Evolutionary conservation across 2,329 filamentous ascomycete species (phyloP).

Genomic region (Byssoonygena ceratinophila): DNA sequence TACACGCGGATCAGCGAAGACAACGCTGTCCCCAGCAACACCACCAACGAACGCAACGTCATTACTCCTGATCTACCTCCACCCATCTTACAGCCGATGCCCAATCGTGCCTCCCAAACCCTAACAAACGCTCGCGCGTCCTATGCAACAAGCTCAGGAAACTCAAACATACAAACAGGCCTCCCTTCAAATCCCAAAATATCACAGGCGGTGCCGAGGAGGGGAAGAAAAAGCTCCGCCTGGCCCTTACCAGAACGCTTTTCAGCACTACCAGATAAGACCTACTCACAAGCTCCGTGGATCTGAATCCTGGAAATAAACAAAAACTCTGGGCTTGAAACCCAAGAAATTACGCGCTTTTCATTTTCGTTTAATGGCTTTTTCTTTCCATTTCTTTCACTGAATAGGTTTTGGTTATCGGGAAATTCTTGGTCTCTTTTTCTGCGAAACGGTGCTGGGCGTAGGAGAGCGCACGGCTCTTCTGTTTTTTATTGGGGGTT

Average conservation of each 20-base stretch:
- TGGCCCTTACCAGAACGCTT: constrained; percentile 6
- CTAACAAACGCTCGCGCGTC: background rate
- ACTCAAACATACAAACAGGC: background rate
- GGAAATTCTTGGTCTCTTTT: too few species aligned
- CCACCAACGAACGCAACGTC: background rate
- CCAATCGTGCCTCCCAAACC: background rate
- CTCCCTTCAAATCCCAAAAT: background rate
- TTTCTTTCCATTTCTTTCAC: background rate
- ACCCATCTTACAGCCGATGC: background rate
- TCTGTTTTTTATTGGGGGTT: background rate
- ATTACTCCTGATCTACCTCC: background rate
- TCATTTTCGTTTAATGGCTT: too few species aligned
- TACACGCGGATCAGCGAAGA: background rate
- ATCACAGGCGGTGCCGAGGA: constrained; percentile 4
- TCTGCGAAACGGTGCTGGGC: background rate
- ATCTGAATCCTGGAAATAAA: background rate
- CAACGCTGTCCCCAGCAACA: background rate
- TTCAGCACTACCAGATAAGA: constrained; percentile 4
- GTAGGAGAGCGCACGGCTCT: background rate
- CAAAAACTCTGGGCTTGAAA: too few species aligned
- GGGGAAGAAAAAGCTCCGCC: background rate
- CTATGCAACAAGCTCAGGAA: background rate
- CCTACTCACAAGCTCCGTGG: constrained; percentile 9
- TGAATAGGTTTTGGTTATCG: too few species aligned
- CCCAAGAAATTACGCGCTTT: too few species aligned